phyloP scores from a whole-genome alignment of 306 rosid genomes.

The Corylus americana region DNA sequence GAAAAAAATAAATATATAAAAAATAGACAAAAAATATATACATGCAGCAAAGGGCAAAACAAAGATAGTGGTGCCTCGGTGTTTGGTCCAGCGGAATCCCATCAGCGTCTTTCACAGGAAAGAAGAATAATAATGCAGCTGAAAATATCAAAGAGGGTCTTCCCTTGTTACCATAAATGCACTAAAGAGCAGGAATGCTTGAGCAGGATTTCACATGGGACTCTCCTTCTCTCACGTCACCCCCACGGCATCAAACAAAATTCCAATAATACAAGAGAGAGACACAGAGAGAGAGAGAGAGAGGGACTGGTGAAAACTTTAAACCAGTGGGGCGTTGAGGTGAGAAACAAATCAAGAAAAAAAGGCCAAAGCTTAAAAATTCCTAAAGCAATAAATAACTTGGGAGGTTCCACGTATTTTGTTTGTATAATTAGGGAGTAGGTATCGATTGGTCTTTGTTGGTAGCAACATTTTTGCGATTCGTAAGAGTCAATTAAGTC shows the following conservation, averaged over 20 bases:
- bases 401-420: too few relatives aligned
- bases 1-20: too few relatives aligned
- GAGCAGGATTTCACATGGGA: conserved; percentile 50
- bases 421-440: too few relatives aligned
- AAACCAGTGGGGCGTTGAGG: conserved; percentile 13
- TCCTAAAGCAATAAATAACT: too few relatives aligned
- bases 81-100: not conserved
- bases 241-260: conserved; percentile 4
- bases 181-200: conserved; percentile 28
- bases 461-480: too few relatives aligned
- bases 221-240: conserved; percentile 35
- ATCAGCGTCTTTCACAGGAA: conserved; percentile 2
- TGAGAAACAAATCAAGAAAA: conserved; percentile 36
- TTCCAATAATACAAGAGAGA: conserved; percentile 34
- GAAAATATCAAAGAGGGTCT: conserved; percentile 5
- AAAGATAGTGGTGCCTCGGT: not conserved
- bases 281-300: conserved; percentile 14
- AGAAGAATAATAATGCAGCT: conserved; percentile 7
- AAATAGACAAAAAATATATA: too few relatives aligned
- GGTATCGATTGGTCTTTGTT: too few relatives aligned
- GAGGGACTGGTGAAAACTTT: conserved; percentile 18
- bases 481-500: too few relatives aligned
- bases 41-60: not conserved
- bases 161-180: conserved; percentile 31
- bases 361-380: not conserved